phyloP scores from a whole-genome alignment of 2,329 filamentous ascomycete genomes.

The Sarocladiaceae sp. region DNA sequence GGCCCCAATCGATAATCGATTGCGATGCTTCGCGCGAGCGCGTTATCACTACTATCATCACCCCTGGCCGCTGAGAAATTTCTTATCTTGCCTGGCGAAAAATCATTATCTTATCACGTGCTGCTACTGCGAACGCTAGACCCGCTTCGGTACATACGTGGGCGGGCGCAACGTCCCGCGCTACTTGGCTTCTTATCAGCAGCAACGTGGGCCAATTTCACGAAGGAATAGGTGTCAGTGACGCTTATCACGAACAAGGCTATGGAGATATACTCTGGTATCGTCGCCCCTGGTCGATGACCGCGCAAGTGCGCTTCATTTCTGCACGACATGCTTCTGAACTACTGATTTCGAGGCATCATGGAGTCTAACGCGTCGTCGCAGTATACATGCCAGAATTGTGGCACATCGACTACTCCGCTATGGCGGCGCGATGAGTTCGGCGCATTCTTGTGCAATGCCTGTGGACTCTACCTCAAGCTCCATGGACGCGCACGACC shows the following conservation, averaged over 20 bases:
- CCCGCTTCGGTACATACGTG: constrained; percentile 14
- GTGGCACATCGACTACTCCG: constrained; percentile 88
- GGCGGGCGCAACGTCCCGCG: constrained; percentile 12
- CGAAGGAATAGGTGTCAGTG: too few species aligned
- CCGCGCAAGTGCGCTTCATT: neutral
- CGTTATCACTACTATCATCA: constrained; percentile 10
- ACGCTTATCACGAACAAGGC: constrained; percentile 33
- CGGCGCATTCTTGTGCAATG: constrained; percentile 95
- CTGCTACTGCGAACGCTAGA: constrained; percentile 13
- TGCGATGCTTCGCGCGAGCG: constrained; percentile 8
- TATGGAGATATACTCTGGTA: constrained; percentile 3
- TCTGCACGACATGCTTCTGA: neutral
- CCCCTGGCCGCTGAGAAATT: constrained; percentile 8
- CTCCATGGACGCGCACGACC: constrained; percentile 88
- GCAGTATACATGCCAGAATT: constrained; percentile 96
- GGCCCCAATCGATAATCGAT: constrained; percentile 11
- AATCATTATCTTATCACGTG: constrained; percentile 12
- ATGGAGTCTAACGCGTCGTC: constrained; percentile 49
- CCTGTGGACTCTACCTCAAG: constrained; percentile 95
- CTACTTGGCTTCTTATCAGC: constrained; percentile 30
- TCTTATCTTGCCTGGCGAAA: constrained; percentile 11
- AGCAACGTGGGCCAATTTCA: constrained; percentile 22
- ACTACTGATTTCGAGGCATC: neutral
- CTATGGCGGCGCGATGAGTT: constrained; percentile 96
- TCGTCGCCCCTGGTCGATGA: neutral